These are phyloP conservation scores for Venturiaceae sp. DNA, from an alignment of 2,329 filamentous ascomycete species.

Conservation along the genomic window DNA sequence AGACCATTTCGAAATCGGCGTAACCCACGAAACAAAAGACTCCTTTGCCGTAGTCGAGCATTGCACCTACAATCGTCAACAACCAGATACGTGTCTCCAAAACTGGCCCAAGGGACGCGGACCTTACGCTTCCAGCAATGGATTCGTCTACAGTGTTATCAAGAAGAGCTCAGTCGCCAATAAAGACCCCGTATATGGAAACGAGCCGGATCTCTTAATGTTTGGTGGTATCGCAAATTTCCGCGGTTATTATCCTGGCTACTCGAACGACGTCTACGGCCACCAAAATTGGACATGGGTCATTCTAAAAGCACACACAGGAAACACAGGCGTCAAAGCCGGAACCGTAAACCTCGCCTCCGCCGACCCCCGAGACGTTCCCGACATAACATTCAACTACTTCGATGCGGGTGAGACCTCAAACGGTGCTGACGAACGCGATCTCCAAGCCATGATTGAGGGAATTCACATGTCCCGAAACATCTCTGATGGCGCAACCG, in stretches of 20 bases:
- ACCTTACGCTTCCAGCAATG: neutral
- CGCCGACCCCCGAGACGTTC: conserved; percentile 52
- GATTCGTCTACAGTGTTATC: neutral
- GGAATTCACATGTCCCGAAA: conserved; percentile 41
- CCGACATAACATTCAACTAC: conserved; percentile 41
- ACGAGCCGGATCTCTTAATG: neutral
- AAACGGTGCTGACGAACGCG: conserved; percentile 29
- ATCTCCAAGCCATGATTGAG: conserved; percentile 45
- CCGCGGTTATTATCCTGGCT: neutral
- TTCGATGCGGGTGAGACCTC: conserved; percentile 27
- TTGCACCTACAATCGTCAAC: neutral
- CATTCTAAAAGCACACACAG: neutral
- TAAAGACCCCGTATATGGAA: neutral
- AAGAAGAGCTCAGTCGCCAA: neutral
- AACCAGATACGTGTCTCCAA: neutral
- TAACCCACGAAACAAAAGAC: neutral
- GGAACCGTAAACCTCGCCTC: conserved; percentile 54
- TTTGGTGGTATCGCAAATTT: neutral
- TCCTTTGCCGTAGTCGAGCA: neutral
- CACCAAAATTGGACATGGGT: neutral
- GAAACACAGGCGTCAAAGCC: conserved; percentile 12
- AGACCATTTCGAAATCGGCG: conserved; percentile 30
- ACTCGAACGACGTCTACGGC: neutral
- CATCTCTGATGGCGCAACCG: neutral
- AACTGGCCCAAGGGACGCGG: neutral